A percentile compares a stretch with the other conserved stretches of the same genome.
Conservation (phyloP, 2,329 filamentous ascomycete species). For the Pestalotiopsis sp. region DNA sequence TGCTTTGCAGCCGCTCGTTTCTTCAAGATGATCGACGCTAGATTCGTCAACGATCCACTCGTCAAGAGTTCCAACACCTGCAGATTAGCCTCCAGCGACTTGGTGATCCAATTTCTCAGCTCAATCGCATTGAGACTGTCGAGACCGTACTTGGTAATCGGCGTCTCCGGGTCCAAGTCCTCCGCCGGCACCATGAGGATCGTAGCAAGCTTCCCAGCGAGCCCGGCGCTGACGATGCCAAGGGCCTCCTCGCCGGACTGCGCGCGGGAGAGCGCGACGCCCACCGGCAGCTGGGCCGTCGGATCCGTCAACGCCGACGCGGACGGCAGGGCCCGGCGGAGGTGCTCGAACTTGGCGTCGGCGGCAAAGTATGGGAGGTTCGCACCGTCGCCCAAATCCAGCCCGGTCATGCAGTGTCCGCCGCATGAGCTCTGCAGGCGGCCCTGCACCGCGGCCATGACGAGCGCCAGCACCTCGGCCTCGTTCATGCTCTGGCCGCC, state of each 20-base stretch:
- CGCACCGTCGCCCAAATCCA: slow-evolving; percentile 42
- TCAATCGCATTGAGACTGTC: slow-evolving; percentile 53
- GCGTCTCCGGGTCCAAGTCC: slow-evolving; percentile 48
- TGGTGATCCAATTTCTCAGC: slow-evolving; percentile 53
- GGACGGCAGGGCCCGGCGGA: slow-evolving; percentile 39
- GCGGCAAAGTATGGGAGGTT: slow-evolving; percentile 54
- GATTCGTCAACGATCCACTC: slow-evolving; percentile 40
- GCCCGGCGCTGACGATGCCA: slow-evolving; percentile 43
- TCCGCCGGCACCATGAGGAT: slow-evolving; percentile 51
- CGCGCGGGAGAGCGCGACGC: slow-evolving; percentile 44
- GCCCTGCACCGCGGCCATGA: slow-evolving; percentile 52
- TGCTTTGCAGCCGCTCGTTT: not conserved
- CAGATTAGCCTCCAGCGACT: slow-evolving; percentile 51
- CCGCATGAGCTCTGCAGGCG: slow-evolving; percentile 43
- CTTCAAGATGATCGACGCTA: slow-evolving; percentile 11
- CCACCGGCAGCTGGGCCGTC: slow-evolving; percentile 20
- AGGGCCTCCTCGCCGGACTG: slow-evolving; percentile 46
- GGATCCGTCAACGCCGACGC: slow-evolving; percentile 38
- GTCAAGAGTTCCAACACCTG: slow-evolving; percentile 59
- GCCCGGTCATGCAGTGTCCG: slow-evolving; percentile 56
- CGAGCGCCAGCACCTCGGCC: slow-evolving; percentile 55
- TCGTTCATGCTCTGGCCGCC: slow-evolving; percentile 52
- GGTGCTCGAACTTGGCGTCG: slow-evolving; percentile 56
- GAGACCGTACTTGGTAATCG: slow-evolving; percentile 42
- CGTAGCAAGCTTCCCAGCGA: slow-evolving; percentile 50